Percentiles rank a stretch among this genome's conserved stretches.
These are phyloP conservation scores for Eucommia ulmoides DNA, from an alignment of 257 asterid genomes.

Conservation along the genomic window DNA sequence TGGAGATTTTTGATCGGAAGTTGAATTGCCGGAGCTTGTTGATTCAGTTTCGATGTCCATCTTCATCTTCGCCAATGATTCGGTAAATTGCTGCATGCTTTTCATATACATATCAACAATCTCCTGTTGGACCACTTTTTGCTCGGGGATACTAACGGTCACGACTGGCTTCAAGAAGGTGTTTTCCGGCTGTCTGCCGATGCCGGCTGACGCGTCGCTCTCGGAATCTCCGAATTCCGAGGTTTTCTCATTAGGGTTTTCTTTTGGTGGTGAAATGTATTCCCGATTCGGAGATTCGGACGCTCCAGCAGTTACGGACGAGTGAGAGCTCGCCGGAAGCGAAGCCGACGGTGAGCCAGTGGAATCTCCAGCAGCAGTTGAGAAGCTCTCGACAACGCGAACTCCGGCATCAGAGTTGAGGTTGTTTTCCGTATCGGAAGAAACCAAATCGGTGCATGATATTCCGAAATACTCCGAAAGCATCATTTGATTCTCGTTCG, in stretches of 20 bases:
- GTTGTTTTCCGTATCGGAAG: not conserved
- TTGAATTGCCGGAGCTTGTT: not conserved
- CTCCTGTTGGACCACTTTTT: slow-evolving; percentile 6
- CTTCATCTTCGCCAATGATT: slow-evolving; percentile 9
- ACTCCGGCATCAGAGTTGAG: not conserved
- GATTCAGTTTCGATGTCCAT: slow-evolving; percentile 2
- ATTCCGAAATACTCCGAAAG: not conserved
- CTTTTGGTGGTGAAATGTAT: not conserved
- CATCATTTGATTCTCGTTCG: slow-evolving; percentile 2
- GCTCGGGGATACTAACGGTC: not conserved
- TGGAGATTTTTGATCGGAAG: not conserved
- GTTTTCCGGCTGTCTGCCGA: not conserved
- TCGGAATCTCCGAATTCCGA: not conserved
- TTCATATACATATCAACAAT: slow-evolving; percentile 11
- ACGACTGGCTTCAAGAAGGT: not conserved
- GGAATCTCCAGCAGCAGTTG: not conserved
- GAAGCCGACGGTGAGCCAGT: not conserved
- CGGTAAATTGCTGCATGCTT: slow-evolving; percentile 11
- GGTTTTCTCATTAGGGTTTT: not conserved
- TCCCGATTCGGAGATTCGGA: not conserved
- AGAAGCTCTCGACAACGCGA: not conserved
- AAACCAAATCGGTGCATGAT: not conserved
- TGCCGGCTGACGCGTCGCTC: not conserved
- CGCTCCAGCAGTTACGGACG: not conserved
- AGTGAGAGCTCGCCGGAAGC: not conserved